phyloP scores from a whole-genome alignment of 495 filamentous ascomycete species.

The Extremus antarcticus region DNA sequence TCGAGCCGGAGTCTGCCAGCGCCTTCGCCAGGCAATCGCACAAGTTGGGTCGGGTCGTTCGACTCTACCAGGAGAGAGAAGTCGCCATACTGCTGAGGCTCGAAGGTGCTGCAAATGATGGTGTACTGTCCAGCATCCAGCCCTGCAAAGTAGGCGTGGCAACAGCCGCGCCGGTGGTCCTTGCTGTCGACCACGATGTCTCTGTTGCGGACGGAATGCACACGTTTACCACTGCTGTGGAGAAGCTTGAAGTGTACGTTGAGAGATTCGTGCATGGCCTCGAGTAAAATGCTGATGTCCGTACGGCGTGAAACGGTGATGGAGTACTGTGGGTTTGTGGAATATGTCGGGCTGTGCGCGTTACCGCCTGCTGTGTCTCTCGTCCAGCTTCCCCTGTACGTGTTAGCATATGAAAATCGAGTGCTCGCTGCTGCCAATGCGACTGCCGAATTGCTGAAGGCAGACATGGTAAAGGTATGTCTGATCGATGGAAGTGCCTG shows the following conservation, averaged over 20 bases:
- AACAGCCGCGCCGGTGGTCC: conserved; percentile 74
- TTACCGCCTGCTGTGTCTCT: conserved; percentile 73
- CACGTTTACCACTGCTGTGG: conserved; percentile 59
- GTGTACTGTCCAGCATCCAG: conserved; percentile 68
- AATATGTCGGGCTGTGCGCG: conserved; percentile 60
- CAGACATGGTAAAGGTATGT: conserved; percentile 75
- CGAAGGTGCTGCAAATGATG: conserved; percentile 78
- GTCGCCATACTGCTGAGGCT: conserved; percentile 58
- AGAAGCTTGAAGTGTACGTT: conserved; percentile 78
- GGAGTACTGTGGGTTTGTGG: conserved; percentile 75
- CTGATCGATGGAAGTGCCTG: conserved; percentile 56
- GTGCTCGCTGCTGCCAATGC: conserved; percentile 48
- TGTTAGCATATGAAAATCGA: conserved; percentile 43
- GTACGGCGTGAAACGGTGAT: conserved; percentile 47
- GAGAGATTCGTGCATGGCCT: conserved; percentile 45
- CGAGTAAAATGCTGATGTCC: conserved; percentile 58
- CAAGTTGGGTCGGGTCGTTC: conserved; percentile 37
- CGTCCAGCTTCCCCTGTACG: conserved; percentile 58
- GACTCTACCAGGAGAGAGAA: conserved; percentile 66
- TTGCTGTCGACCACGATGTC: conserved; percentile 72
- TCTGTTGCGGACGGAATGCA: conserved; percentile 53
- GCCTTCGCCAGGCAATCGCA: conserved; percentile 49
- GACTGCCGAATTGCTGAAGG: conserved; percentile 55
- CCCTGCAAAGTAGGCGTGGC: conserved; percentile 46
- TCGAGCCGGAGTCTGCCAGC: conserved; percentile 48